Evolutionary conservation across 1,284 basidiomycete species (phyloP), one percentile per base, ranked within the genome.

Genomic region (Rhodofomes roseus): DNA sequence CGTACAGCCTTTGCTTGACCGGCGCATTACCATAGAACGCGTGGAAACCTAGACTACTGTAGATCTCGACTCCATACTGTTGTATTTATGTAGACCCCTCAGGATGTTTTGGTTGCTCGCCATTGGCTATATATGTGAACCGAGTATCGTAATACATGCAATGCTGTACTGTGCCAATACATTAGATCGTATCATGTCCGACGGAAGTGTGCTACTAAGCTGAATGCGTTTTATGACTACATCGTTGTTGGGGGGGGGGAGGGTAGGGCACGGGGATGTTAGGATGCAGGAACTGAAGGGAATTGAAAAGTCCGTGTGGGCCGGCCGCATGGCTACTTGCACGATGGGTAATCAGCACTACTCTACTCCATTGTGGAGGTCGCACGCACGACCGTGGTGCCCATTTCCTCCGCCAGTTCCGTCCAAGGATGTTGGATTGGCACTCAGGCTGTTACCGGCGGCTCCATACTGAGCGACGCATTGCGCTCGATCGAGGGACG

Each of bases 1-100:
- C 9, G 57, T 58, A 22, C 60, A 62, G 46, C 65, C 64, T 4
- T 56, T 68, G 6, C 59, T 59, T 12, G 62, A 62, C n/a, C 63
- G 63, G 37, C 59, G 63, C 2, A 64, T 62, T 46, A 36, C 31
- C 9, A 41, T 68, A 16, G 58, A 65, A 46, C 23, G 54, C 8
- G 41, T 27, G 2, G 27, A 25, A 18, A 41, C 14, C 29, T 56
- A 56, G 50, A 20, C n/a, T 23, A 25, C 7, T 5, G 4, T 23
- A 20, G 20, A 25, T 29, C 25, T 48, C 25, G 8, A 27, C 23
- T 12, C 14, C 16, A 12, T 44, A 27, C 11, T 27, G 12, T 7
- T 16, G 12, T 48, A 48, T 48, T 48, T 27, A 48, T 48, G 27
- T 48, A 48, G 23, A 48, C 25, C 25, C 11, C 25, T 29, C 25